Base-by-base conservation (phyloP, 306 rosid species). In the Sindora glabra region DNA sequence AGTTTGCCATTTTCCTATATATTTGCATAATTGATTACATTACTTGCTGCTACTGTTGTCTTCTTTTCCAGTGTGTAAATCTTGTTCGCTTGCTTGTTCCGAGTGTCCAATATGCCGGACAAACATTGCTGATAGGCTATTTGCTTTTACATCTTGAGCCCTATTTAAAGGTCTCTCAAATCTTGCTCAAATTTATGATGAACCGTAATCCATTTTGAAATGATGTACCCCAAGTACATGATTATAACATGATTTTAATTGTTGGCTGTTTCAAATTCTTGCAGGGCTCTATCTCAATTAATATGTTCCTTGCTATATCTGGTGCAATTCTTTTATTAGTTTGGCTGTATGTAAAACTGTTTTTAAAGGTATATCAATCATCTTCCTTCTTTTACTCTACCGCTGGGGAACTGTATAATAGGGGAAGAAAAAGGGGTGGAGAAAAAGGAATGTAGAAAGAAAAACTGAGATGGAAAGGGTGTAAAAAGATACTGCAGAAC, bases 51-150 rank as follows among this genome's bases (percentile, higher is more conserved):
- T n/a, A n/a, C 53, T 63, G 46, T 39, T n/a, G n/a, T n/a, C n/a
- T n/a, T n/a, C n/a, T n/a, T 54, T 68, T 64, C 65, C 83, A 77
- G 83, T 77, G 83, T 94, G 99, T 81, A 89, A 89, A 81, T 82
- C 97, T 49, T 94, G 99, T 72, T 94, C 99, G 22, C 91, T 94
- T 29, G 99, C 99, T 54, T 94, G 99, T 74, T 77, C 94, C 1
- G 99, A 94, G 68, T 94, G 99, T 69, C 99, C 99, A 41, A 83
- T 89, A 64, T 94, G 99, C 74, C 85, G 99, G 62, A 86, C 95
- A 64, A 86, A 81, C 64, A 94, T 94, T 82, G 76, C 86, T 47
- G 99, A 94, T 84, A 94, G 99, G 79, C 86, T 94, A 73, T 86
- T 94, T 71, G 97, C 99, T 66, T 94, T 84, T 81, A 74, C 99